A percentile compares a stretch with the other conserved stretches of the same genome.
These are phyloP conservation scores for Candida fluviatilis DNA, from an alignment of 805 yeast genomes.

Conservation along the genomic window DNA sequence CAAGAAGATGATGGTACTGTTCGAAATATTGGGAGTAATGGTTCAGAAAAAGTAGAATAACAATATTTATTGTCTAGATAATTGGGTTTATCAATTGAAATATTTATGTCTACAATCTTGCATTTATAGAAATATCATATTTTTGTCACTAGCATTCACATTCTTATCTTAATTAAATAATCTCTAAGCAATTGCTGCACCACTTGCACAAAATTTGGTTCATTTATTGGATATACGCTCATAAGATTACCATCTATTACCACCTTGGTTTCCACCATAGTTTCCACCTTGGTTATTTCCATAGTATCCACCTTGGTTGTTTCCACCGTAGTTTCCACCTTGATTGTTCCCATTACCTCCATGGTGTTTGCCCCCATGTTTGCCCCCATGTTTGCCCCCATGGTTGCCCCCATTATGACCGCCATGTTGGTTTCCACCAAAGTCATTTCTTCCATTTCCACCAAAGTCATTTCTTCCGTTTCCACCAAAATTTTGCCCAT, in stretches of 20 bases:
- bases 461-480: slow-evolving; percentile 16
- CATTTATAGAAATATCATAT: slow-evolving; percentile 4
- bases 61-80: not conserved
- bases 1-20: slow-evolving; percentile 7
- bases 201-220: no score
- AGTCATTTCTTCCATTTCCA: slow-evolving; percentile 11
- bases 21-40: slow-evolving; percentile 18
- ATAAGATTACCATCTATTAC: no score
- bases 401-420: slow-evolving; percentile 4
- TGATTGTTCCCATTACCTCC: slow-evolving; percentile 6
- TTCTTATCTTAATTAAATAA: no score
- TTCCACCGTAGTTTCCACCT: slow-evolving; percentile 9
- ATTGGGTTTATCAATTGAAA: not conserved
- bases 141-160: no score
- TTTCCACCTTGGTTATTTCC: not conserved
- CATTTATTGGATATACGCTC: no score
- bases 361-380: slow-evolving; percentile 4
- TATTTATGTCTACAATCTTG: slow-evolving; percentile 9
- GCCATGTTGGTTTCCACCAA: slow-evolving; percentile 4
- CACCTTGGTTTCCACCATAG: not conserved
- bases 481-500: not conserved
- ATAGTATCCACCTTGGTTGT: slow-evolving; percentile 6
- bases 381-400: slow-evolving; percentile 3
- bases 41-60: slow-evolving; percentile 24
- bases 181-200: no score